Percentiles rank a stretch among this genome's conserved stretches.
Conservation (phyloP, 371 early-diverging fungal species). For the Mortierella sp. region DNA sequence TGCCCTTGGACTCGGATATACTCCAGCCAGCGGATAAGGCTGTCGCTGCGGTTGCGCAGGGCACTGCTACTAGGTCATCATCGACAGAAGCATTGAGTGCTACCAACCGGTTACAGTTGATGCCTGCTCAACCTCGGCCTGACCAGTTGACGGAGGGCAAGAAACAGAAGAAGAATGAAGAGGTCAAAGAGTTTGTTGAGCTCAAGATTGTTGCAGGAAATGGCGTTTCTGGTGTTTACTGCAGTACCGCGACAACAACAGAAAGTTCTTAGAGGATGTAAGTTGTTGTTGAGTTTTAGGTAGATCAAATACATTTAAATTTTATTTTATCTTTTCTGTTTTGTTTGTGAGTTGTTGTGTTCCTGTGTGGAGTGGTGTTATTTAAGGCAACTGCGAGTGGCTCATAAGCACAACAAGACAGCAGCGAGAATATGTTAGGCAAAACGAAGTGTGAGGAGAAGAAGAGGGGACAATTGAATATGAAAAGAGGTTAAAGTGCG, state of each 20-base stretch:
- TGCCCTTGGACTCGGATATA: slow-evolving; percentile 50
- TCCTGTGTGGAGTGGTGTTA: background rate
- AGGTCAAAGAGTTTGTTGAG: slow-evolving; percentile 33
- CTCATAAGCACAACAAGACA: too few species aligned
- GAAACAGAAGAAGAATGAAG: background rate
- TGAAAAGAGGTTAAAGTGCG: background rate
- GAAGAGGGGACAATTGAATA: background rate
- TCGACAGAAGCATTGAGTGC: slow-evolving; percentile 18
- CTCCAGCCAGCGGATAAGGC: slow-evolving; percentile 42
- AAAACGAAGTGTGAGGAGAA: too few species aligned
- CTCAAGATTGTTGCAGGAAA: slow-evolving; percentile 55
- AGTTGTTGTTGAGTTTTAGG: background rate
- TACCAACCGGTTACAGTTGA: slow-evolving; percentile 54
- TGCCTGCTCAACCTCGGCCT: slow-evolving; percentile 36
- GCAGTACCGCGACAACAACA: background rate
- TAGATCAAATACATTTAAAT: background rate
- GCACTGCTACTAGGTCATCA: background rate
- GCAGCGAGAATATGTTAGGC: too few species aligned
- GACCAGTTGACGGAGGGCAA: background rate
- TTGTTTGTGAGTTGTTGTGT: background rate
- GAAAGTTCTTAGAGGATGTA: background rate
- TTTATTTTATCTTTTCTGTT: background rate
- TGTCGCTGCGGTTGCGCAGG: slow-evolving; percentile 40
- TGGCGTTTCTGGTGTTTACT: slow-evolving; percentile 54
- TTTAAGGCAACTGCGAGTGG: too few species aligned